These are phyloP conservation scores for Apodospora peruviana DNA, from an alignment of 495 filamentous ascomycete genomes.

Conservation along the genomic window DNA sequence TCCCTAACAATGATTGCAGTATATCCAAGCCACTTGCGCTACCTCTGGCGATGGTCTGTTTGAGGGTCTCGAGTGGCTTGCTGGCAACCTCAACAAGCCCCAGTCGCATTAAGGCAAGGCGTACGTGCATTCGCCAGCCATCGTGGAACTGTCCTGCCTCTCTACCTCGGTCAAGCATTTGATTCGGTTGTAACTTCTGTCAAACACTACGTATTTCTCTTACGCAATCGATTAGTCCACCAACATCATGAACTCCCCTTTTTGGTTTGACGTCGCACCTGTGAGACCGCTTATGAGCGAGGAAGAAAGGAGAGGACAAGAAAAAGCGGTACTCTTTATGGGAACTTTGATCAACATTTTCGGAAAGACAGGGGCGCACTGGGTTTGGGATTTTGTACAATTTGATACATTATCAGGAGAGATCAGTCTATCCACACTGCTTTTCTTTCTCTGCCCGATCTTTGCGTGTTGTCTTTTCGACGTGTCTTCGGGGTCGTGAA, in stretches of 20 bases:
- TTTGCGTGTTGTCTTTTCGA: slow-evolving; percentile 8
- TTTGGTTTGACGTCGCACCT: slow-evolving; percentile 28
- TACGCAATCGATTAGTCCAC: slow-evolving; percentile 45
- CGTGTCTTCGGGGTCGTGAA: slow-evolving; percentile 6
- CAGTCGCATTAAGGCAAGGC: slow-evolving; percentile 61
- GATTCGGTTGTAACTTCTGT: slow-evolving; percentile 44
- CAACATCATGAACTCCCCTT: slow-evolving; percentile 33
- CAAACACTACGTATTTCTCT: slow-evolving; percentile 23
- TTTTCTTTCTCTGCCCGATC: slow-evolving; percentile 15
- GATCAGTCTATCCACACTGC: slow-evolving; percentile 16
- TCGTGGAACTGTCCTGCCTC: slow-evolving; percentile 20
- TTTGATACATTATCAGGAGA: slow-evolving; percentile 41
- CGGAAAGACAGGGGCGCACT: slow-evolving; percentile 44
- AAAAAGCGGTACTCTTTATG: slow-evolving; percentile 27
- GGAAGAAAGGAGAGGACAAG: slow-evolving; percentile 13
- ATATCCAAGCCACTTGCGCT: slow-evolving; percentile 99
- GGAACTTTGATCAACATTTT: slow-evolving; percentile 35
- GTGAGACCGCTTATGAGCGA: slow-evolving; percentile 28
- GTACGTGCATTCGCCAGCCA: neutral
- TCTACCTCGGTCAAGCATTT: slow-evolving; percentile 27
- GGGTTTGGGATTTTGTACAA: slow-evolving; percentile 44
- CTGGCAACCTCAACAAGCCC: slow-evolving; percentile 88
- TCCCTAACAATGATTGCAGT: slow-evolving; percentile 46
- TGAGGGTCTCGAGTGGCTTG: slow-evolving; percentile 99
- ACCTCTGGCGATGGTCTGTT: slow-evolving; percentile 99